A percentile compares a stretch with the other conserved stretches of the same genome.
phyloP scores from a whole-genome alignment of 108 stramenopile genomes.

The Aurantiochytrium sp. region DNA sequence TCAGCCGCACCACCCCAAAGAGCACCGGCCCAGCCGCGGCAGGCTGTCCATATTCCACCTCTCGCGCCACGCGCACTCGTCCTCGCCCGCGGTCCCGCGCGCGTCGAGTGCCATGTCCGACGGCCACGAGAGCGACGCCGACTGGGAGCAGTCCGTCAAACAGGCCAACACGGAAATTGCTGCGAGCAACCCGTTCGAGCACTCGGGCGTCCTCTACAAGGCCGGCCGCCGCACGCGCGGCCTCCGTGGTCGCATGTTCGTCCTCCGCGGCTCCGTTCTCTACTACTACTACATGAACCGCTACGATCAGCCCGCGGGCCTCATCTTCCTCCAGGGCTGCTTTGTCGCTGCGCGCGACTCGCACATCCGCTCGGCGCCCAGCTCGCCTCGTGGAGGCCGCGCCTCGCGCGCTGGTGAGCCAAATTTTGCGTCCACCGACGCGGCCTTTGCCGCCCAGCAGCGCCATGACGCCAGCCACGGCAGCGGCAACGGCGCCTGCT shows the following conservation, averaged over 20 bases:
- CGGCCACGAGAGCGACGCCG: background rate
- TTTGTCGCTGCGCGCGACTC: constrained; percentile 41
- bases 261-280: constrained; percentile 50
- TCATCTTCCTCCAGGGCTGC: constrained; percentile 53
- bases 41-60: background rate
- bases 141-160: background rate
- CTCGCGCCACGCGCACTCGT: background rate
- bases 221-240: constrained; percentile 37
- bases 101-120: background rate
- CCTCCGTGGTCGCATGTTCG: constrained; percentile 46
- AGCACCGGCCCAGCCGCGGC: no score
- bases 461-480: background rate
- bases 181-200: constrained; percentile 26
- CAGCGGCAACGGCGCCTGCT: background rate
- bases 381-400: background rate
- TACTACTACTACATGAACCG: constrained; percentile 49
- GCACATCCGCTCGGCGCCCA: background rate
- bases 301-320: constrained; percentile 46
- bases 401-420: background rate
- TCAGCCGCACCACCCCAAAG: no score
- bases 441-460: background rate
- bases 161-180: background rate
- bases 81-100: background rate
- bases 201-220: constrained; percentile 50
- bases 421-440: background rate